A percentile compares a stretch with the other conserved stretches of the same genome.
Evolutionary conservation across 306 rosid genomes (phyloP).

Genomic region (Casuarina equisetifolia): DNA sequence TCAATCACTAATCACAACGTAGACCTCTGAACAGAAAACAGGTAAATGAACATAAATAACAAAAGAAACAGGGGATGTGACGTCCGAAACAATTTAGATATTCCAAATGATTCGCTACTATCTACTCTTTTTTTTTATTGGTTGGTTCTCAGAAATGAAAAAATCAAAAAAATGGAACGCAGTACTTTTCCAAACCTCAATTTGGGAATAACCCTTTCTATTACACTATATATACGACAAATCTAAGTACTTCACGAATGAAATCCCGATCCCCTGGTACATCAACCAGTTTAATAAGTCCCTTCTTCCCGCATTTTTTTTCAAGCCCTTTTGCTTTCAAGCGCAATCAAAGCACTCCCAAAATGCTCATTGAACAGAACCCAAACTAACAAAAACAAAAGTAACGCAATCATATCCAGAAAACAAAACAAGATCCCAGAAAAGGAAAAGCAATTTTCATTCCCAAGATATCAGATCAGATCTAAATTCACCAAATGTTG

Average conservation of each 20-base stretch:
- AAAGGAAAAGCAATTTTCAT: background rate
- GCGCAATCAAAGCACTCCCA: background rate
- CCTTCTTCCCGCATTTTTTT: background rate
- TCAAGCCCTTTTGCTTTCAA: background rate
- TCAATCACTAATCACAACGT: background rate
- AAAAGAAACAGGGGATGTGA: background rate
- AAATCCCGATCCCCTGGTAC: background rate
- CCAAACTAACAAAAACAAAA: background rate
- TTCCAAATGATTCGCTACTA: background rate
- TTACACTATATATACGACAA: background rate
- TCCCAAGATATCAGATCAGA: slow-evolving; percentile 33
- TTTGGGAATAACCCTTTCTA: background rate
- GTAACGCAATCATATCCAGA: background rate
- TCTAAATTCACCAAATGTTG: slow-evolving; percentile 21
- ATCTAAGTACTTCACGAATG: background rate
- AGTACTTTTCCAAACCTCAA: background rate
- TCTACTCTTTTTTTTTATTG: no score
- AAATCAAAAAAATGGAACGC: background rate
- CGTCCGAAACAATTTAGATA: background rate
- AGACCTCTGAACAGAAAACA: background rate
- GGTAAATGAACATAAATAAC: background rate
- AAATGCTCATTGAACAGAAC: background rate
- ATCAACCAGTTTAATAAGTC: background rate
- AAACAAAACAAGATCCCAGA: slow-evolving; percentile 21
- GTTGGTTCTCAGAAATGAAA: background rate